A percentile compares a stretch with the other conserved stretches of the same genome.
These are phyloP conservation scores for Cyberlindnera nakhonratchasimensis DNA, from an alignment of 805 yeast genomes.

Conservation along the genomic window DNA sequence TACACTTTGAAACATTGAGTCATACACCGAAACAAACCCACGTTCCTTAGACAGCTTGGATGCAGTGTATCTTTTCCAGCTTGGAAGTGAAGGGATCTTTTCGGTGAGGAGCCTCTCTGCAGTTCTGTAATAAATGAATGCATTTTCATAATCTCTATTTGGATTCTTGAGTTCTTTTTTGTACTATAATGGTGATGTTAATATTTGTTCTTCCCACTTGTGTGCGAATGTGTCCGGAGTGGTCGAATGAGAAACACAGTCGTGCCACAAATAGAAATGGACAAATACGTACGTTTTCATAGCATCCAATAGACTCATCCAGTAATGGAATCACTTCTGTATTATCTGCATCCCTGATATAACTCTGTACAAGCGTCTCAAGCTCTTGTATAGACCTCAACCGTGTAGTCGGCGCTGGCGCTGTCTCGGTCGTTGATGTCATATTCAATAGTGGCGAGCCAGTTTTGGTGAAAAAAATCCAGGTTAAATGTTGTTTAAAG, in stretches of 20 bases:
- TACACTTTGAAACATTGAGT: constrained; percentile 1
- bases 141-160: constrained; percentile 15
- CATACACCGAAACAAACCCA: constrained; percentile 2
- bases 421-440: constrained; percentile 6
- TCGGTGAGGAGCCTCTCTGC: constrained; percentile 5
- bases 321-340: constrained; percentile 4
- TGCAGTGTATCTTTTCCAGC: constrained; percentile 1
- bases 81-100: constrained; percentile 10
- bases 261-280: not conserved
- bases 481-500: too few species aligned
- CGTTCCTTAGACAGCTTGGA: constrained; percentile 1
- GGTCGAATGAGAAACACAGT: too few species aligned
- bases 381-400: constrained; percentile 11
- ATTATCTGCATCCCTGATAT: constrained; percentile 9
- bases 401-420: not conserved
- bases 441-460: too few species aligned
- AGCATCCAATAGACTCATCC: constrained; percentile 16
- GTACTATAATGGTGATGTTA: constrained; percentile 10
- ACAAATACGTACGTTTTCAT: constrained; percentile 13
- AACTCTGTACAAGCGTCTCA: constrained; percentile 10
- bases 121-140: constrained; percentile 16
- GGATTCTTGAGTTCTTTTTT: constrained; percentile 11
- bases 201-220: not conserved
- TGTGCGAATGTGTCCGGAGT: not conserved
- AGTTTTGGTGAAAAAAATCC: too few species aligned